These are phyloP conservation scores for Saccharomycopsis sp. DNA, from an alignment of 805 yeast genomes.

Conservation along the genomic window DNA sequence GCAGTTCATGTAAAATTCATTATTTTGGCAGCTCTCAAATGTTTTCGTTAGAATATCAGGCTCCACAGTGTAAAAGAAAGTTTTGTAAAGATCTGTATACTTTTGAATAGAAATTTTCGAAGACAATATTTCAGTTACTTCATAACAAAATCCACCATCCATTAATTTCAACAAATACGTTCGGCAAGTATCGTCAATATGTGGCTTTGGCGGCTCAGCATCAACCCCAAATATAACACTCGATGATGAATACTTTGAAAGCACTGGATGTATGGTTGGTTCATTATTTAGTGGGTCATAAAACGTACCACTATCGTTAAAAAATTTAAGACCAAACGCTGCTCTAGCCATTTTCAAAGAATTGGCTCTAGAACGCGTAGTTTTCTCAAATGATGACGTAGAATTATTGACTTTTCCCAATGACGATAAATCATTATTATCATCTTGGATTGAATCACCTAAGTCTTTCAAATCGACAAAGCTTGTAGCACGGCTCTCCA, in stretches of 20 bases:
- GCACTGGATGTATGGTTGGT: neutral
- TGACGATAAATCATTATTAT: neutral
- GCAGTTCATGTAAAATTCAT: constrained; percentile 17
- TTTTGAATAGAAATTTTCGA: constrained; percentile 13
- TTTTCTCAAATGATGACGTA: neutral
- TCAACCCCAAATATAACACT: neutral
- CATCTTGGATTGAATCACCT: neutral
- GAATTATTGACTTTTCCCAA: neutral
- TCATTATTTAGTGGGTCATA: neutral
- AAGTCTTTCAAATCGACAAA: neutral
- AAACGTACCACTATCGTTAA: neutral
- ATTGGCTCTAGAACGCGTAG: constrained; percentile 9
- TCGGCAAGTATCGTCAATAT: constrained; percentile 8
- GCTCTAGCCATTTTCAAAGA: constrained; percentile 2
- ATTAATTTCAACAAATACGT: constrained; percentile 11
- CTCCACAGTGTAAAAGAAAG: too few relatives aligned
- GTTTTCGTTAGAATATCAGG: neutral
- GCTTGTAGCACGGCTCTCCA: neutral
- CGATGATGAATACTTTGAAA: constrained; percentile 4
- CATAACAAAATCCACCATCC: constrained; percentile 16
- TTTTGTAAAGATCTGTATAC: neutral
- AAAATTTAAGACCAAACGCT: constrained; percentile 3
- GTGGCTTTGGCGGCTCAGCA: constrained; percentile 12
- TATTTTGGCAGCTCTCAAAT: neutral
- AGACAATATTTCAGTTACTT: constrained; percentile 15